Base-by-base conservation (phyloP, 371 early-diverging fungal genomes). In the Rhizomucor miehei region DNA sequence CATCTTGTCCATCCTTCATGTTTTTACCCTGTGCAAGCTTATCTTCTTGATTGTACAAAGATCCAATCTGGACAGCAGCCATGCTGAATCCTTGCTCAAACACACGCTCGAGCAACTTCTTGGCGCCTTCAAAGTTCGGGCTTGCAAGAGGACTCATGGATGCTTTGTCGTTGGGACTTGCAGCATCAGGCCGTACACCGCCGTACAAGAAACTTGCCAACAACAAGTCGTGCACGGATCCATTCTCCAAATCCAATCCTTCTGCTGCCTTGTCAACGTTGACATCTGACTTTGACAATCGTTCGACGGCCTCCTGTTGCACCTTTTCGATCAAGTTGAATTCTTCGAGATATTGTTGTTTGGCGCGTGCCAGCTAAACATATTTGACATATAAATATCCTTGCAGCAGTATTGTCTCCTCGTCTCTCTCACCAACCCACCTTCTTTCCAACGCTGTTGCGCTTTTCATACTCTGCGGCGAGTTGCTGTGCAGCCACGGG, bases 61-160 rank as follows among this genome's bases (percentile, higher is more conserved):
- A 80, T 0, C 81, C 81, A 37, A 81, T 63, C 57, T 83, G 84
- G 14, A 81, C 84, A 25, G 79, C 81, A 24, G 81, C 81, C 84
- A 83, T 81, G 10, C 80, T 66, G 61, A 76, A 81, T 0, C 69
- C 69, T 52, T 73, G 63, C 12, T 75, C 70, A 37, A 83, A 70
- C n/a, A 80, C 80, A 54, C 71, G 69, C 44, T 80, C 80, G 24
- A 80, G 69, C 19, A 77, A 65, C 21, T 36, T 51, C 56, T 81
- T 83, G 13, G 84, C 84, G 24, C 77, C 73, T 35, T 71, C 68
- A 60, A 83, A 83, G 49, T 78, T 80, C 14, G 84, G 81, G 17
- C 81, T 76, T 14, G 80, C 77, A 11, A 77, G 63, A 4, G 84
- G 81, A 20, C 75, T 75, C 62, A 79, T 65, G 43, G 65, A 67